These are phyloP conservation scores for Boletus bicolor DNA, from an alignment of 768 basidiomycete species.

Conservation along the genomic window DNA sequence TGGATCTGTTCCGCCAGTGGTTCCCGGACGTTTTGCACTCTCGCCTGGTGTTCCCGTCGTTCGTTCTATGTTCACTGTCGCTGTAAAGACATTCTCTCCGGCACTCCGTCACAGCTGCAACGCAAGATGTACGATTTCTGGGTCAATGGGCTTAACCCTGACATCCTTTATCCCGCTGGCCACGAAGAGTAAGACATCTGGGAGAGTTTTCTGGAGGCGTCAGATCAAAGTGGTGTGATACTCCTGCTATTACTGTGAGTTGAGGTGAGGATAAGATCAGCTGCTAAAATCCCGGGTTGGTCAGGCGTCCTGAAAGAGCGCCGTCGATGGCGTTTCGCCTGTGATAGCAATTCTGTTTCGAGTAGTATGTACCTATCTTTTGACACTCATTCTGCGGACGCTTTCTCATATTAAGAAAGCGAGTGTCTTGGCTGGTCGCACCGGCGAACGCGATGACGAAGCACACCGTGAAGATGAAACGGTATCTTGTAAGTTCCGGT, in stretches of 20 bases:
- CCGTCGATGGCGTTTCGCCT: background rate
- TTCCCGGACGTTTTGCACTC: too few species aligned
- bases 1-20: too few species aligned
- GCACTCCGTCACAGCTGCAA: too few species aligned
- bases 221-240: background rate
- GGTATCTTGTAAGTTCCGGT: background rate
- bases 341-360: background rate
- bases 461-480: constrained; percentile 3
- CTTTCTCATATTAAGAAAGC: background rate
- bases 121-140: too few species aligned
- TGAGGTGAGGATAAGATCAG: background rate
- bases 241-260: too few species aligned
- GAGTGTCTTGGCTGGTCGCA: background rate
- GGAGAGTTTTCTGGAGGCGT: background rate
- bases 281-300: background rate
- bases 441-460: too few species aligned
- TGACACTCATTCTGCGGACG: background rate
- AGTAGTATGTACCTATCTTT: too few species aligned
- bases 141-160: background rate
- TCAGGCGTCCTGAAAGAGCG: background rate
- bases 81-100: too few species aligned
- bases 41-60: too few species aligned
- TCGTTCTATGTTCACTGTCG: too few species aligned
- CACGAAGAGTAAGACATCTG: too few species aligned
- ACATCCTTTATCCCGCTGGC: background rate